Percentiles rank a stretch among this genome's conserved stretches.
These are phyloP conservation scores for Aspergillus persii DNA, from an alignment of 2,329 filamentous ascomycete species.

Conservation along the genomic window DNA sequence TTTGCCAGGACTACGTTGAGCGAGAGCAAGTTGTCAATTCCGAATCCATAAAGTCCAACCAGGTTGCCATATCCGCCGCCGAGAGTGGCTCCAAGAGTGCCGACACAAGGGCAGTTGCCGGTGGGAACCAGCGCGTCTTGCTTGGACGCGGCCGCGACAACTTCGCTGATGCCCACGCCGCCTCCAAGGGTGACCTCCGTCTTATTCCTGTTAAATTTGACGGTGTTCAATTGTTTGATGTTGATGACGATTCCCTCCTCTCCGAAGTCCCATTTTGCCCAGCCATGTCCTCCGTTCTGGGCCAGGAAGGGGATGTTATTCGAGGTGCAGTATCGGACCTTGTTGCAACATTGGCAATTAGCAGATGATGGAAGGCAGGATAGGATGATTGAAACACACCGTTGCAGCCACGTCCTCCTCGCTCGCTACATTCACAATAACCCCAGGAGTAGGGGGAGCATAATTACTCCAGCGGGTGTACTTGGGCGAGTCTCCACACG, in stretches of 20 bases:
- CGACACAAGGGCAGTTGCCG: slow-evolving; percentile 3
- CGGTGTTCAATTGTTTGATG: neutral
- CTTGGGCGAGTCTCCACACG: neutral
- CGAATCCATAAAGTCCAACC: neutral
- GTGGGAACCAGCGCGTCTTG: slow-evolving; percentile 2
- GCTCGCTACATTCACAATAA: slow-evolving; percentile 2
- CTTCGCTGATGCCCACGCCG: neutral
- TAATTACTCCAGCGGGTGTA: slow-evolving; percentile 2
- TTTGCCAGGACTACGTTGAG: slow-evolving; percentile 4
- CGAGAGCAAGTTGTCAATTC: slow-evolving; percentile 1
- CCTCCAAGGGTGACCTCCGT: slow-evolving; percentile 1
- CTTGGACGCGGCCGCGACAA: neutral
- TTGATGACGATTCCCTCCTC: neutral
- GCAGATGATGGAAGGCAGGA: neutral
- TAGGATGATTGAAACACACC: neutral
- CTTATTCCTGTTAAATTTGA: neutral
- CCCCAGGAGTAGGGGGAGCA: neutral
- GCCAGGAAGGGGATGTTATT: slow-evolving; percentile 6
- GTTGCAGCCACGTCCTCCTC: slow-evolving; percentile 2
- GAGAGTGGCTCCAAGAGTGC: neutral
- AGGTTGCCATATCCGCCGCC: slow-evolving; percentile 2
- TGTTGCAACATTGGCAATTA: neutral
- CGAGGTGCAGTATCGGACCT: slow-evolving; percentile 2
- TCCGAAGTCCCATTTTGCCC: neutral
- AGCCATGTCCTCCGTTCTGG: slow-evolving; percentile 4